phyloP scores from a whole-genome alignment of 176 grass and related monocot species.

The Leersia perrieri region DNA sequence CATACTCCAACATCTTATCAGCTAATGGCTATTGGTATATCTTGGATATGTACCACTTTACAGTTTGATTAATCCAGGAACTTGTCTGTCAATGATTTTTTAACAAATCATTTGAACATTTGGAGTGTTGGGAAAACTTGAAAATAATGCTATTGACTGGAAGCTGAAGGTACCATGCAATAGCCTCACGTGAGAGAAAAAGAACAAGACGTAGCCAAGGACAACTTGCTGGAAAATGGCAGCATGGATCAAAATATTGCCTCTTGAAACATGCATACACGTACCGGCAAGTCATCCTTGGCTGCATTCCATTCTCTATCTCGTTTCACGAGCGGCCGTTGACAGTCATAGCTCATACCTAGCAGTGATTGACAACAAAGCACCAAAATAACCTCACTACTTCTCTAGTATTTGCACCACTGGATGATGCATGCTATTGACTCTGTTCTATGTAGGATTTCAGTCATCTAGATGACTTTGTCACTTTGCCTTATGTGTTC shows the following conservation, averaged over 20 bases:
- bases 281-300: conserved; percentile 87
- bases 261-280: not conserved
- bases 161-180: conserved; percentile 15
- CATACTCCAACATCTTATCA: not conserved
- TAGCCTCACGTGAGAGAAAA: conserved; percentile 66
- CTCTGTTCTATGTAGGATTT: conserved; percentile 8
- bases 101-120: not conserved
- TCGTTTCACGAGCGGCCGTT: conserved; percentile 54
- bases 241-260: conserved; percentile 12
- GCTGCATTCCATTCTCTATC: conserved; percentile 65
- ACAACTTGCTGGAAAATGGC: conserved; percentile 60
- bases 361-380: not conserved
- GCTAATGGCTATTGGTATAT: not conserved
- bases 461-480: not conserved
- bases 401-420: not conserved
- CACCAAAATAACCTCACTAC: conserved; percentile 2
- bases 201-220: conserved; percentile 76
- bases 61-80: not conserved
- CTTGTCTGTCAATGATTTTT: not conserved
- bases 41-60: not conserved
- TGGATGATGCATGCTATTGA: not conserved
- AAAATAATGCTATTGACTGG: not conserved
- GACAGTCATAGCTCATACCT: conserved; percentile 9
- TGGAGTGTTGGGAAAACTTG: not conserved
- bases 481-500: not conserved